Evolutionary conservation across 176 grass and related monocot genomes (phyloP).

Genomic region (Triticum dicoccoides): DNA sequence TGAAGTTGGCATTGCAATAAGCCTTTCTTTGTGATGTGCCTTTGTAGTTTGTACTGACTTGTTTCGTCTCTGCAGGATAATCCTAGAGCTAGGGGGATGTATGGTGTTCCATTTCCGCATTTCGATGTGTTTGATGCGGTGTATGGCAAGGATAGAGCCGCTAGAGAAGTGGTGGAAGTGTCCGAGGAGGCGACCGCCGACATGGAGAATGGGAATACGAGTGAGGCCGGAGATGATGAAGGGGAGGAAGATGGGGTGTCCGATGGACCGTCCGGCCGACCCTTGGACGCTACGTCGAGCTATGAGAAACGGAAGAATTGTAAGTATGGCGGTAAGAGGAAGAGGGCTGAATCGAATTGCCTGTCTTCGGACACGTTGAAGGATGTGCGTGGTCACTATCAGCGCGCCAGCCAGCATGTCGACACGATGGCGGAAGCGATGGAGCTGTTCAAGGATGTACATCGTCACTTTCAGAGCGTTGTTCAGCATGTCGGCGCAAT

Average conservation of each 20-base stretch:
- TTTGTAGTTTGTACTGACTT: not conserved
- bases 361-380: conserved; percentile 1
- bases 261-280: not conserved
- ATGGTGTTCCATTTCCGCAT: conserved; percentile 32
- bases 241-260: conserved; percentile 9
- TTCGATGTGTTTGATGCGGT: conserved; percentile 40
- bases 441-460: conserved; percentile 41
- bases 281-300: conserved; percentile 13
- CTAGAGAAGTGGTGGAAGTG: conserved; percentile 29
- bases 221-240: conserved; percentile 34
- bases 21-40: not conserved
- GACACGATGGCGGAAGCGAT: conserved; percentile 29
- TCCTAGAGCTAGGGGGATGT: conserved; percentile 45
- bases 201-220: conserved; percentile 31
- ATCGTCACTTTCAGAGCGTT: conserved; percentile 28
- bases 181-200: conserved; percentile 32
- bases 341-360: conserved; percentile 11
- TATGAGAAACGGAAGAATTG: conserved; percentile 19
- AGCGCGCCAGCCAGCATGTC: conserved; percentile 14
- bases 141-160: conserved; percentile 36
- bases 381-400: conserved; percentile 29
- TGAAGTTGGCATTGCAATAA: not conserved
- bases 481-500: conserved; percentile 35
- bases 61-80: conserved; percentile 40
- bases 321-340: conserved; percentile 19